phyloP scores from a whole-genome alignment of 805 yeast species.

The Sugiyamaella valdiviana region DNA sequence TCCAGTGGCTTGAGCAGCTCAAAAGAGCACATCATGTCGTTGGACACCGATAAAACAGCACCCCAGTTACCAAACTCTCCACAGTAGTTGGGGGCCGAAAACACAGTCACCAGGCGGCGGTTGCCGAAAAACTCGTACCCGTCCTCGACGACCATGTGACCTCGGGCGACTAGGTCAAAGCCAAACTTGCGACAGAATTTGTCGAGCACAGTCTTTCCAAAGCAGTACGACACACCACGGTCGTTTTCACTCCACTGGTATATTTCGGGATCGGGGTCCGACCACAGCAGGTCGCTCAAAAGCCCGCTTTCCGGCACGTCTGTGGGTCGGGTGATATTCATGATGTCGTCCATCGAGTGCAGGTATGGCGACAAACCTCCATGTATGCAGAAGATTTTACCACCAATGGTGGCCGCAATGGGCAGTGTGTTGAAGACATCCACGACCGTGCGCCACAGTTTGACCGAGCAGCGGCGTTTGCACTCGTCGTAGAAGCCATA shows the following conservation, averaged over 20 bases:
- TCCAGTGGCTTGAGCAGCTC: constrained; percentile 71
- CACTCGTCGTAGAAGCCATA: constrained; percentile 97
- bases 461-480: constrained; percentile 79
- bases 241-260: constrained; percentile 80
- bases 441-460: constrained; percentile 82
- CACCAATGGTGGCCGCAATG: constrained; percentile 86
- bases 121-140: constrained; percentile 67
- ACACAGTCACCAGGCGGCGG: constrained; percentile 60
- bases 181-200: constrained; percentile 62
- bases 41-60: constrained; percentile 91
- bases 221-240: constrained; percentile 70
- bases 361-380: constrained; percentile 72
- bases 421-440: constrained; percentile 92
- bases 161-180: constrained; percentile 69
- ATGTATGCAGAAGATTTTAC: constrained; percentile 82
- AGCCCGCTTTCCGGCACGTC: constrained; percentile 75
- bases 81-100: constrained; percentile 64
- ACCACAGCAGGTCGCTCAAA: constrained; percentile 67
- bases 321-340: constrained; percentile 64
- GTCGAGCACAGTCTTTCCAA: constrained; percentile 64
- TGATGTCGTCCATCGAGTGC: constrained; percentile 63
- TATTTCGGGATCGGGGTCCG: constrained; percentile 68
- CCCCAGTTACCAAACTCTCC: constrained; percentile 87
- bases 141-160: constrained; percentile 77
- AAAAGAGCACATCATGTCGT: constrained; percentile 81